phyloP scores from a whole-genome alignment of 306 rosid genomes.

The Sicyos baderoa region DNA sequence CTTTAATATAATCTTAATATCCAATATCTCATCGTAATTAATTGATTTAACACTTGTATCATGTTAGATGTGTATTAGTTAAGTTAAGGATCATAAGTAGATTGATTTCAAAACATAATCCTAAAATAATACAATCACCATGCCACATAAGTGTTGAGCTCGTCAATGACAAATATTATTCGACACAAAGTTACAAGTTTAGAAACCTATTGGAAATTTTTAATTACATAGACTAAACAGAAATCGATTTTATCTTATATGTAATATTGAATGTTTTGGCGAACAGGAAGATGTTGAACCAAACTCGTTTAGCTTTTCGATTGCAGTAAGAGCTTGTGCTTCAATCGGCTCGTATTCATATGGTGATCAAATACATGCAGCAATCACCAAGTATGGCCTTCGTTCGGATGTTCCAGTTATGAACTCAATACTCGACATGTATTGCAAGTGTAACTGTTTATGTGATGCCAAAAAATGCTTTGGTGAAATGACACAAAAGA shows the following conservation, averaged over 20 bases:
- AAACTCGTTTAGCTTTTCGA: constrained; percentile 60
- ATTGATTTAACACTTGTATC: too few species aligned
- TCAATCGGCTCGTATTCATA: constrained; percentile 32
- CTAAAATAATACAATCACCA: too few species aligned
- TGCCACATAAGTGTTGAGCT: neutral
- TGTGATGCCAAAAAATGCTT: constrained; percentile 53
- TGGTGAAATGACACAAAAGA: constrained; percentile 41
- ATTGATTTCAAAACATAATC: too few species aligned
- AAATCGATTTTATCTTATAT: neutral
- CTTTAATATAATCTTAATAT: too few species aligned
- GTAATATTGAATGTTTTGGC: constrained; percentile 23
- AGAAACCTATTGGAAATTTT: neutral
- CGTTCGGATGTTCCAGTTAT: constrained; percentile 50
- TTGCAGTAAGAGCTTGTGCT: constrained; percentile 66
- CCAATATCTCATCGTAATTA: too few species aligned
- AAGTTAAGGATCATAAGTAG: too few species aligned
- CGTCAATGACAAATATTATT: neutral
- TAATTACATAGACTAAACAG: neutral
- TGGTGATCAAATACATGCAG: constrained; percentile 68
- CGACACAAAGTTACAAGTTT: neutral
- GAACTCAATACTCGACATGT: constrained; percentile 71
- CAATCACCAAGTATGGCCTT: constrained; percentile 50
- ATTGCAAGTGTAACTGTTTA: constrained; percentile 55
- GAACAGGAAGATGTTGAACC: constrained; percentile 59
- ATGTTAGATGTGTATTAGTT: too few species aligned